A percentile compares a stretch with the other conserved stretches of the same genome.
These are phyloP conservation scores for Physcomitrium patens DNA, from an alignment of 225 moss, liverwort and hornwort species.

Conservation along the genomic window DNA sequence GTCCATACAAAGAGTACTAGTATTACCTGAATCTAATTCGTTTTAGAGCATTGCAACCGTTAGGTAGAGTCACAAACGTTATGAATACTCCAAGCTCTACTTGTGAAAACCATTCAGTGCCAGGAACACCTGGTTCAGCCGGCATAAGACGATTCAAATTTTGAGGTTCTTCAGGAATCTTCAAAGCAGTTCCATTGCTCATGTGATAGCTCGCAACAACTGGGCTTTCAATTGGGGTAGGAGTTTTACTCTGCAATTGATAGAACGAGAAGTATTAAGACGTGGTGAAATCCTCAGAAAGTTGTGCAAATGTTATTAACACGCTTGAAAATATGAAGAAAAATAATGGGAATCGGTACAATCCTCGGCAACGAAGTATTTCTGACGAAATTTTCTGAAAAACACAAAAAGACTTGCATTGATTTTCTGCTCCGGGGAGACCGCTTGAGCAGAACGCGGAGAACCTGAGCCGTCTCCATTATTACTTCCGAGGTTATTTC, in stretches of 20 bases:
- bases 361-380: not conserved
- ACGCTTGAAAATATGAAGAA: not conserved
- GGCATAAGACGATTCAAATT: constrained; percentile 36
- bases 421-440: constrained; percentile 28
- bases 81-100: constrained; percentile 74
- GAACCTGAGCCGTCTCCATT: constrained; percentile 30
- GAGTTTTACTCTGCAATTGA: constrained; percentile 45
- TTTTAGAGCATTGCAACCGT: constrained; percentile 60
- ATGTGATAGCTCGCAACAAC: constrained; percentile 53
- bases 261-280: constrained; percentile 17
- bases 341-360: not conserved
- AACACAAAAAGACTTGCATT: constrained; percentile 16
- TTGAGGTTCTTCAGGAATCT: constrained; percentile 38
- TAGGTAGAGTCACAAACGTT: constrained; percentile 58
- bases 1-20: not conserved
- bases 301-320: not conserved
- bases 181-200: constrained; percentile 51
- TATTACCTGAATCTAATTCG: constrained; percentile 68
- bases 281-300: not conserved
- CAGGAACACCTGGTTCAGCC: constrained; percentile 38
- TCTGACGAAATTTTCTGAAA: constrained; percentile 1
- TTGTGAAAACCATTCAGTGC: constrained; percentile 69
- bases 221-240: constrained; percentile 33
- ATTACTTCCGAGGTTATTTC: constrained; percentile 18
- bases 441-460: constrained; percentile 42